Conservation (phyloP, 805 yeast species). For the Jamesozyma rosinii region DNA sequence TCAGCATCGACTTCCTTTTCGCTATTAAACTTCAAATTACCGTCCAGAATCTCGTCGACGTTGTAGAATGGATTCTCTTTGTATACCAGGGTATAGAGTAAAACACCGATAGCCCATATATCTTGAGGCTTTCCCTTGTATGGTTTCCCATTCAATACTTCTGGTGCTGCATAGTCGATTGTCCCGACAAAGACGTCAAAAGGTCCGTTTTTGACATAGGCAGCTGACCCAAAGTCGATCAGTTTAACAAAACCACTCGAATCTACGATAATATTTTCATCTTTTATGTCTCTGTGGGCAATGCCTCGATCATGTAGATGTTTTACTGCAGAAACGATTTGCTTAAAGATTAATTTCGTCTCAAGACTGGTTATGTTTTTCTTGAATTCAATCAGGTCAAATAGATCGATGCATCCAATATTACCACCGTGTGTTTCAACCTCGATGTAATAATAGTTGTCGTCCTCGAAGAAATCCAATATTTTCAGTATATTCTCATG, state of each 20-base stretch:
- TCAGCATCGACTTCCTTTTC: slow-evolving; percentile 38
- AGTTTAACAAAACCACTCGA: slow-evolving; percentile 67
- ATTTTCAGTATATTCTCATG: slow-evolving; percentile 81
- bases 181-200: slow-evolving; percentile 96
- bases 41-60: slow-evolving; percentile 90
- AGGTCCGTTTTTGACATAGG: slow-evolving; percentile 83
- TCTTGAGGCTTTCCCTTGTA: slow-evolving; percentile 92
- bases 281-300: slow-evolving; percentile 89
- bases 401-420: slow-evolving; percentile 77
- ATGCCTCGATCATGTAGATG: slow-evolving; percentile 80
- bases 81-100: slow-evolving; percentile 77
- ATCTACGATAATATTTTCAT: slow-evolving; percentile 85
- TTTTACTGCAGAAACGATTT: slow-evolving; percentile 64
- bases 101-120: slow-evolving; percentile 93
- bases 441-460: slow-evolving; percentile 76
- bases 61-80: slow-evolving; percentile 91
- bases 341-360: slow-evolving; percentile 66
- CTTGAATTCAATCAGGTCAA: slow-evolving; percentile 80
- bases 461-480: slow-evolving; percentile 88
- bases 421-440: slow-evolving; percentile 92
- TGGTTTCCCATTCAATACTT: slow-evolving; percentile 75
- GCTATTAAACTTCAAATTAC: slow-evolving; percentile 39
- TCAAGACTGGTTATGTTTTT: slow-evolving; percentile 69
- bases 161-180: slow-evolving; percentile 94
- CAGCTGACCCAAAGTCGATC: slow-evolving; percentile 92